phyloP scores from a whole-genome alignment of 352 stramenopile genomes.

The Globisporangium rhizosaccharum region DNA sequence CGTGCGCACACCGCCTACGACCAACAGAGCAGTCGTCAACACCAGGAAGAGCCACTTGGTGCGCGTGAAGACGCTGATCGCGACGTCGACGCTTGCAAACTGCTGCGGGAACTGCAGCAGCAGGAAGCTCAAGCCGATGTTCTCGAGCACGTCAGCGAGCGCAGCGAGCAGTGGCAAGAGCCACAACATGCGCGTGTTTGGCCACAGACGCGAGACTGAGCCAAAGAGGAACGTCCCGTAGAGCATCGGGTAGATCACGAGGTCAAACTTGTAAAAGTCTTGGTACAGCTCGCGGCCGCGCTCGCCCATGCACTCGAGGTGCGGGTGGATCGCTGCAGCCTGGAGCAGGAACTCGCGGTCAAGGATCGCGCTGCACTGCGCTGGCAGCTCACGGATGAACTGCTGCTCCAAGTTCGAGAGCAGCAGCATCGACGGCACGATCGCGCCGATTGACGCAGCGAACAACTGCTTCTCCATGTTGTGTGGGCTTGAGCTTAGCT shows the following conservation, averaged over 20 bases:
- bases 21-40: conserved; percentile 15
- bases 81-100: conserved; percentile 19
- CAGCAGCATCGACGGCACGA: conserved; percentile 35
- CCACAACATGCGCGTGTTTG: conserved; percentile 11
- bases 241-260: conserved; percentile 43
- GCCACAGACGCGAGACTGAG: conserved; percentile 26
- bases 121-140: conserved; percentile 34
- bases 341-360: conserved; percentile 30
- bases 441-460: conserved; percentile 24
- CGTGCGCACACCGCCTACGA: conserved; percentile 8
- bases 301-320: conserved; percentile 31
- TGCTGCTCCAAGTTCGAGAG: conserved; percentile 24
- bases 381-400: conserved; percentile 26
- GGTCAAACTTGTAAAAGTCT: conserved; percentile 41
- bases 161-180: conserved; percentile 23
- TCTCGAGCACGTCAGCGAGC: conserved; percentile 38
- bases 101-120: conserved; percentile 28
- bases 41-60: conserved; percentile 33
- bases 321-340: conserved; percentile 20
- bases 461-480: conserved; percentile 11
- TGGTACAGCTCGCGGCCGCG: conserved; percentile 29
- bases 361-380: conserved; percentile 29
- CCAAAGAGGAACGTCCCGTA: conserved; percentile 28
- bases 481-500: neutral
- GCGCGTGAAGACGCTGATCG: conserved; percentile 25